Evolutionary conservation across 768 basidiomycete species (phyloP), one percentile per base, ranked within the genome.

Genomic region (Calocybe indica): DNA sequence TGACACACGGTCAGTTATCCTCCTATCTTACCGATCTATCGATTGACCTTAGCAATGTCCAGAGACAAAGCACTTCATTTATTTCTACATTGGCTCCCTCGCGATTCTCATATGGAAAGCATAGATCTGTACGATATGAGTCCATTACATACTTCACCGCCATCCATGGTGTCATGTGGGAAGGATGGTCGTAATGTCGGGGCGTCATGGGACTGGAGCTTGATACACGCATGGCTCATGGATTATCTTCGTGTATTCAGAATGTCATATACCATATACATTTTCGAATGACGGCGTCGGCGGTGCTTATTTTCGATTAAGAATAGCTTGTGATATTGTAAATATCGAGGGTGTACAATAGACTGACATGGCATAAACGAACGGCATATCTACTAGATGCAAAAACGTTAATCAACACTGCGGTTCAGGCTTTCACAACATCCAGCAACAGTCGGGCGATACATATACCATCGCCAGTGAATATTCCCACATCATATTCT

Each of bases 1-100:
- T 97, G 37, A 96, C 94, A 39, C 94, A 96, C 61, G 94, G 93
- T 95, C 56, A 58, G 85, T 67, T 31, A 46, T 50, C 28, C 50
- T 49, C 48, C 47, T 48, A 44, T 48, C 22, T 11, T 32, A 13
- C 45, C 38, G 13, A 44, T n/a, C 39, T 50, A 49, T 52, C 58
- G 48, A 45, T 45, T 52, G 61, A 58, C 52, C 51, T 52, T 48
- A 37, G 46, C 29, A 15, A 15, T 10, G 47, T 42, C 30, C 67
- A 96, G 93, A 97, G 79, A 95, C 92, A 55, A 94, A 93, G 68
- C 88, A 96, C 64, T 98, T 98, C 72, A 93, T 98, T 72, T 98
- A 98, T 78, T 95, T 95, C 71, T 97, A 95, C 74, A 75, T 98
- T 63, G 92, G 91, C 48, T 73, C 85, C 33, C 83, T 94, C 58